Percentiles rank a stretch among this genome's conserved stretches.
These are phyloP conservation scores for Naganishia antarctica DNA, from an alignment of 768 basidiomycete genomes.

Conservation along the genomic window DNA sequence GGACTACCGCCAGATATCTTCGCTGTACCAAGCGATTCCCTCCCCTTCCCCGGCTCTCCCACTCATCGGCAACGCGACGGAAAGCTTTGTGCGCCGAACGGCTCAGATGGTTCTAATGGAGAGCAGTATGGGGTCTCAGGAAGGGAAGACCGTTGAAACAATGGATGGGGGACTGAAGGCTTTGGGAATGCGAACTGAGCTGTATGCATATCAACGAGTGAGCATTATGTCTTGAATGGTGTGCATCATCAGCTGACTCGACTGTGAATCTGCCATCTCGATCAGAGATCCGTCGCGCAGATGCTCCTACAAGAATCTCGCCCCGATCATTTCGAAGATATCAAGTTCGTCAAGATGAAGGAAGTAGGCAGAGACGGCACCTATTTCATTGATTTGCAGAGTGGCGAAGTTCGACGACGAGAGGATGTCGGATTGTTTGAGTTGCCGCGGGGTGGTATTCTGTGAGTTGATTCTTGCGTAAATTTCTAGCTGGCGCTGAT, in stretches of 20 bases:
- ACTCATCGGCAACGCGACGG: not conserved
- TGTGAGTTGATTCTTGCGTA: conserved; percentile 31
- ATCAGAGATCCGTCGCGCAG: conserved; percentile 16
- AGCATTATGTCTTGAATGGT: not conserved
- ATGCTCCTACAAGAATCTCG: conserved; percentile 7
- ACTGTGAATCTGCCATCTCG: not conserved
- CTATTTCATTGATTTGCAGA: conserved; percentile 36
- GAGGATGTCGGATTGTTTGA: conserved; percentile 36
- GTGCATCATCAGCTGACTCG: no score
- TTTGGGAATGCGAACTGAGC: not conserved
- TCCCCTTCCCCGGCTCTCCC: not conserved
- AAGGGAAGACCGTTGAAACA: not conserved
- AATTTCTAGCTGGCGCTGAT: not conserved
- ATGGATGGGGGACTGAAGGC: not conserved
- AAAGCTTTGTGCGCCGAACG: not conserved
- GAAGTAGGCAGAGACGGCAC: conserved; percentile 31
- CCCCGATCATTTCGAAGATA: conserved; percentile 26
- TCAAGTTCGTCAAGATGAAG: conserved; percentile 31
- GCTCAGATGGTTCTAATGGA: not conserved
- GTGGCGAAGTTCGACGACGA: conserved; percentile 37
- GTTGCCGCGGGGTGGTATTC: conserved; percentile 40
- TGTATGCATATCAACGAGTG: conserved; percentile 21
- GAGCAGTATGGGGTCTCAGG: no score
- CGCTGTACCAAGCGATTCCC: conserved; percentile 9
- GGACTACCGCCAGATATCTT: conserved; percentile 12